Conservation (phyloP, 2,329 filamentous ascomycete genomes). For the Berkeleyomyces basicola region DNA sequence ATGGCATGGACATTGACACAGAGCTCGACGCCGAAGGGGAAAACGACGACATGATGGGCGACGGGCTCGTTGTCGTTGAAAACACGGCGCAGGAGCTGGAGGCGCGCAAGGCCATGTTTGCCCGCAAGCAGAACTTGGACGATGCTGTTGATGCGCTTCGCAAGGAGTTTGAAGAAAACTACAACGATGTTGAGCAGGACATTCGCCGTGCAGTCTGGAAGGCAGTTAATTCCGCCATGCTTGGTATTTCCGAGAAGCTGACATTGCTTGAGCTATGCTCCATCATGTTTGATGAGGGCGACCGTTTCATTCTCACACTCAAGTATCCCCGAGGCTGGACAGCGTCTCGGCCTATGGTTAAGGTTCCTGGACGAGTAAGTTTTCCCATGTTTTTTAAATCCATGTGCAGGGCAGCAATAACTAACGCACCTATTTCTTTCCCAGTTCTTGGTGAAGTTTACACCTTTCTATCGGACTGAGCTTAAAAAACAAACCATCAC, state of each 20-base stretch:
- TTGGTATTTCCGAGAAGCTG: slow-evolving; percentile 27
- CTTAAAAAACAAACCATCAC: slow-evolving; percentile 3
- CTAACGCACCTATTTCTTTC: background rate
- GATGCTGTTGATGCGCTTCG: slow-evolving; percentile 32
- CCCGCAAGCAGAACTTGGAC: slow-evolving; percentile 45
- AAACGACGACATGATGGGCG: slow-evolving; percentile 12
- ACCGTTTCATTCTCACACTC: slow-evolving; percentile 26
- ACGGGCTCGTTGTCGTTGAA: slow-evolving; percentile 26
- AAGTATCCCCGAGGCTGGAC: slow-evolving; percentile 27
- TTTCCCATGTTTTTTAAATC: background rate
- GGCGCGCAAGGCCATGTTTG: slow-evolving; percentile 44
- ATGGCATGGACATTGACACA: slow-evolving; percentile 15
- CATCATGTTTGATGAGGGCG: slow-evolving; percentile 31
- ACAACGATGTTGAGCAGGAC: slow-evolving; percentile 23
- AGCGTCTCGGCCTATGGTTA: slow-evolving; percentile 22
- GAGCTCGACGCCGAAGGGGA: slow-evolving; percentile 20
- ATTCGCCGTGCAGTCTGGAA: slow-evolving; percentile 28
- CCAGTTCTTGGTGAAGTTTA: slow-evolving; percentile 24
- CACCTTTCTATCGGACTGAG: slow-evolving; percentile 23
- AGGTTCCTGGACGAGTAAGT: slow-evolving; percentile 24
- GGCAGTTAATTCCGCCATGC: slow-evolving; percentile 24
- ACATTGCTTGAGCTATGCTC: slow-evolving; percentile 28
- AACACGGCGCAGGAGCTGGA: slow-evolving; percentile 31
- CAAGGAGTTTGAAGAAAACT: slow-evolving; percentile 29
- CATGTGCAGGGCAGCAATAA: background rate